A percentile compares a stretch with the other conserved stretches of the same genome.
These are phyloP conservation scores for Phytophthora sojae DNA, from an alignment of 352 stramenopile genomes.

Conservation along the genomic window DNA sequence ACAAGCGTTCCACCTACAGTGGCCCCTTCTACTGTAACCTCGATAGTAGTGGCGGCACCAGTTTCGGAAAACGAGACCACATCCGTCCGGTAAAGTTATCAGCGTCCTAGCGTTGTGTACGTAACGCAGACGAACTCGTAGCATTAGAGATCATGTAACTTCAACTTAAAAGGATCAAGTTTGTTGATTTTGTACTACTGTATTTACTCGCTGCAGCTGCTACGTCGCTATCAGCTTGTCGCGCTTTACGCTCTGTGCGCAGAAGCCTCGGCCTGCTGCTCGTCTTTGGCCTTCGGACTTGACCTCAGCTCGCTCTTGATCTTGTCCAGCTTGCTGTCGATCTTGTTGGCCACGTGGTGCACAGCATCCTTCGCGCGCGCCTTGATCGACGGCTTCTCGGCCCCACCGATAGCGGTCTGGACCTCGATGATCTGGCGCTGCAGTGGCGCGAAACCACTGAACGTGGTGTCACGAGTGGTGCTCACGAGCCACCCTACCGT, in stretches of 20 bases:
- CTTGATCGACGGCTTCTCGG: conserved; percentile 35
- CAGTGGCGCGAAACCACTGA: conserved; percentile 30
- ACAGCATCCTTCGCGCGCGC: conserved; percentile 34
- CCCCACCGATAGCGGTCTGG: conserved; percentile 9
- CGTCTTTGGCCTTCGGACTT: conserved; percentile 12
- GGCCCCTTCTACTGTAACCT: not conserved
- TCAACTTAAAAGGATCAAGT: conserved; percentile 13
- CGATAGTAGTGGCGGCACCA: not conserved
- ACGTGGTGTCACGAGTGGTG: conserved; percentile 34
- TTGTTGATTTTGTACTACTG: not conserved
- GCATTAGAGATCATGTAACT: conserved; percentile 20
- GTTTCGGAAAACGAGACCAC: conserved; percentile 22
- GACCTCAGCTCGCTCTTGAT: conserved; percentile 20
- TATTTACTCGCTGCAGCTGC: no score
- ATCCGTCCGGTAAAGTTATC: conserved; percentile 24
- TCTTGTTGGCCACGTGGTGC: conserved; percentile 30
- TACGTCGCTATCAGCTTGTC: no score
- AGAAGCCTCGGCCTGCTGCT: conserved; percentile 1
- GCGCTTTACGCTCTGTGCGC: not conserved
- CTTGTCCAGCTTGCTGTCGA: conserved; percentile 19
- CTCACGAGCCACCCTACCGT: conserved; percentile 41
- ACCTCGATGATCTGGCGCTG: conserved; percentile 33
- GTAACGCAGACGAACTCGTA: conserved; percentile 10
- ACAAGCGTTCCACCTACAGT: conserved; percentile 6
- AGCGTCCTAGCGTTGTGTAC: not conserved